These are phyloP conservation scores for Chrysosporium keratinophilum DNA, from an alignment of 2,329 filamentous ascomycete species.

Conservation along the genomic window DNA sequence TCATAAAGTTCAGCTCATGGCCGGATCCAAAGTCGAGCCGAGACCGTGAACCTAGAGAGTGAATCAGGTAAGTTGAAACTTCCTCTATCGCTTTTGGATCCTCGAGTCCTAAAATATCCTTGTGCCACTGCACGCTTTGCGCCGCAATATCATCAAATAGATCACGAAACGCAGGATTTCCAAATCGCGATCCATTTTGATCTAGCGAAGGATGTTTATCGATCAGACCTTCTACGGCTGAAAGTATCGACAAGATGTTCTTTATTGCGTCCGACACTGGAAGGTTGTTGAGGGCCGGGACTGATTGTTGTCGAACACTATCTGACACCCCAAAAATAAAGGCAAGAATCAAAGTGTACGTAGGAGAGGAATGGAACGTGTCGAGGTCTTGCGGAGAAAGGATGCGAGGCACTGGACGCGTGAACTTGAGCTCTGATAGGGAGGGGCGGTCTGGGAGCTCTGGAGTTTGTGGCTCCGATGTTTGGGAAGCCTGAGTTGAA, in stretches of 20 bases:
- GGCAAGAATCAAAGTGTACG: conserved; percentile 63
- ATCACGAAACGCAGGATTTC: conserved; percentile 79
- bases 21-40: conserved; percentile 95
- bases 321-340: conserved; percentile 85
- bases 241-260: conserved; percentile 59
- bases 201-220: conserved; percentile 67
- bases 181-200: conserved; percentile 80
- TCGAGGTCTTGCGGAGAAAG: conserved; percentile 70
- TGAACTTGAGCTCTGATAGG: conserved; percentile 51
- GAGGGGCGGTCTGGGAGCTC: conserved; percentile 58
- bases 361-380: conserved; percentile 65
- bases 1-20: conserved; percentile 92
- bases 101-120: conserved; percentile 31
- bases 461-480: conserved; percentile 65
- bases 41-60: conserved; percentile 75
- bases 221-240: conserved; percentile 57
- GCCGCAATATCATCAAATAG: conserved; percentile 52
- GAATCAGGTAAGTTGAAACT: conserved; percentile 64
- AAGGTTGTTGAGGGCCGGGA: conserved; percentile 50
- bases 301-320: conserved; percentile 59
- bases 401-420: conserved; percentile 64
- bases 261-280: conserved; percentile 41
- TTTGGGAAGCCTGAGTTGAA: conserved; percentile 21
- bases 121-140: conserved; percentile 35
- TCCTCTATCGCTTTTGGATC: conserved; percentile 51